Evolutionary conservation across 2,329 filamentous ascomycete species (phyloP), one percentile per base, ranked within the genome.

Genomic region (Bipolaris victoriae): DNA sequence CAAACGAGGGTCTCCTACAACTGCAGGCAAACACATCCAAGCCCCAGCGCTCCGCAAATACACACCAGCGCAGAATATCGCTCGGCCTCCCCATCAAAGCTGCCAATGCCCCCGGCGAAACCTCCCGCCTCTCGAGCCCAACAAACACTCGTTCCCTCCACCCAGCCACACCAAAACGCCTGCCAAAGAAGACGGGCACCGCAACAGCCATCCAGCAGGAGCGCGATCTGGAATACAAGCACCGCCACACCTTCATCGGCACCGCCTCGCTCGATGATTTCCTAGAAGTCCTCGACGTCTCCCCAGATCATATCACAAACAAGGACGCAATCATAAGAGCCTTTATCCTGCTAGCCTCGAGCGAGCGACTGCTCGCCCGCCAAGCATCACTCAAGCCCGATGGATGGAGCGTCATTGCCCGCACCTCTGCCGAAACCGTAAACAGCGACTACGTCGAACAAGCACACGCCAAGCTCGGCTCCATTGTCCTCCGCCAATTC

Each of bases 241-340:
- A 73, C 52, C 71, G 71, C 29, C 71, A 74, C 60, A 73, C 66
- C 7, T 74, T 73, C 47, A 63, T 74, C 43, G 72, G 72, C 33
- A 71, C 72, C 1, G 69, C 69, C 5, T 74, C 70, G 0, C 61
- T 74, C 0, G 64, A 73, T 55, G 59, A 67, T 50, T 74, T 73
- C 46, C 64, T 74, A 18, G 63, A 68, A 11, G 47, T 64, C 5
- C 66, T 74, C 3, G 70, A 73, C 9, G 55, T 69, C 3, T 60
- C 65, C 0, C 40, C 64, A 1, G 40, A 58, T 2, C 57, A 63
- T 40, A 67, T 36, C 2, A 71, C 66, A 5, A 66, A 62, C 15
- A 68, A 66, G 36, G 39, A 54, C 7, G 57, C 63, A 3, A 61
- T 71, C 3, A 55, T 65, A 24, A 65, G 67, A 29, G 69, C 71